Conservation (phyloP, 2,329 filamentous ascomycete species). For the Thelonectria discophora region DNA sequence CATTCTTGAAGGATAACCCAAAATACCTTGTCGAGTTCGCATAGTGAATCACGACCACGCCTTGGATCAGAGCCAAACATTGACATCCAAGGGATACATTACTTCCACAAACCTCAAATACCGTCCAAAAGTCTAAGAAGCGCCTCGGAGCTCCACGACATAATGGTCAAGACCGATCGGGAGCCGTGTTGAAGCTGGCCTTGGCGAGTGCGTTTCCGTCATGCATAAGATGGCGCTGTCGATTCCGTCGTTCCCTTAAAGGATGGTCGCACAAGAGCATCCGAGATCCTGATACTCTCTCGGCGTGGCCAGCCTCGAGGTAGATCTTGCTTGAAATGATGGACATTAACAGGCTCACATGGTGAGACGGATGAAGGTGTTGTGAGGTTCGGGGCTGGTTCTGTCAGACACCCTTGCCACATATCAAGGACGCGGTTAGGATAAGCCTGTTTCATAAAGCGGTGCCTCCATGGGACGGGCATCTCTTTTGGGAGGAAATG, state of each 20-base stretch:
- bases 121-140: not conserved
- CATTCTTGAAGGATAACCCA: conserved; percentile 1
- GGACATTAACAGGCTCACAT: not conserved
- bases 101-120: not conserved
- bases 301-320: not conserved
- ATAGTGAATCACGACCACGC: not conserved
- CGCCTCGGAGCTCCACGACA: not conserved
- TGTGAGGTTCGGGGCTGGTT: too few relatives aligned
- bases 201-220: not conserved
- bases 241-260: not conserved
- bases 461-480: conserved; percentile 8
- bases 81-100: not conserved
- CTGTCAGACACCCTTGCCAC: not conserved
- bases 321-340: not conserved
- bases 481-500: conserved; percentile 4
- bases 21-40: not conserved
- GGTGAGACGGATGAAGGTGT: not conserved
- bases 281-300: not conserved
- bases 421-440: not conserved
- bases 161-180: not conserved
- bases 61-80: not conserved
- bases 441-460: conserved; percentile 14
- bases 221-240: not conserved
- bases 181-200: not conserved
- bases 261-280: conserved; percentile 3